These are phyloP conservation scores for Phoenix roebelenii DNA, from an alignment of 176 grass and related monocot genomes.

Conservation along the genomic window DNA sequence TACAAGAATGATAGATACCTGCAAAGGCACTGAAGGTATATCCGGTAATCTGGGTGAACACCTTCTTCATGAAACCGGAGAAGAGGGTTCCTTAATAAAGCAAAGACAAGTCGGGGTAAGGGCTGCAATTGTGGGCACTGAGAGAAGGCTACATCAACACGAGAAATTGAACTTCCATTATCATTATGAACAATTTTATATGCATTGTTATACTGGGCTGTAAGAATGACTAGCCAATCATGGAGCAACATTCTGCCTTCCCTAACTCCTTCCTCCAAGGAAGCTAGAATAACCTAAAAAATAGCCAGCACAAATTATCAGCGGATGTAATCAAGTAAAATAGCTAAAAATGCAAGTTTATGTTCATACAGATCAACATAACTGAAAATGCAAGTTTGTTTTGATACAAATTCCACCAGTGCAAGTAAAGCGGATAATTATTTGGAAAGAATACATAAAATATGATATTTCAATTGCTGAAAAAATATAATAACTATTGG, in stretches of 20 bases:
- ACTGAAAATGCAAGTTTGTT: neutral
- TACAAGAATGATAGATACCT: conserved; percentile 43
- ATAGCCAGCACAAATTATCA: conserved; percentile 9
- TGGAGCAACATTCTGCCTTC: conserved; percentile 69
- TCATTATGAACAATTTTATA: conserved; percentile 24
- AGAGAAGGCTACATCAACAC: conserved; percentile 72
- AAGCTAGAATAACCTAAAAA: conserved; percentile 79
- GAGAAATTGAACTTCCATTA: conserved; percentile 31
- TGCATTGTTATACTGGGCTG: conserved; percentile 55
- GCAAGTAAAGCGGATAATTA: too few relatives aligned
- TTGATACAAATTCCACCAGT: too few relatives aligned
- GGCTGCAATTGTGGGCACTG: conserved; percentile 75
- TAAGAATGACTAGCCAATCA: conserved; percentile 87
- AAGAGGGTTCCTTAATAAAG: conserved; percentile 78
- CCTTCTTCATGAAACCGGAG: conserved; percentile 92
- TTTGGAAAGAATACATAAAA: too few relatives aligned
- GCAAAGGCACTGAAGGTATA: conserved; percentile 95
- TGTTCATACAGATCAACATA: neutral
- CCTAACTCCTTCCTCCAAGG: conserved; percentile 75
- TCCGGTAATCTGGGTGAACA: conserved; percentile 93
- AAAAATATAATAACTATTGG: too few relatives aligned
- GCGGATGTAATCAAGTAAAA: conserved; percentile 9
- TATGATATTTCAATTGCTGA: too few relatives aligned
- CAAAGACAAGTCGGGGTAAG: conserved; percentile 76
- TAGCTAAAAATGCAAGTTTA: conserved; percentile 2